A percentile compares a stretch with the other conserved stretches of the same genome.
Evolutionary conservation across 768 basidiomycete genomes (phyloP).

Genomic region (Lactifluus rugatus): DNA sequence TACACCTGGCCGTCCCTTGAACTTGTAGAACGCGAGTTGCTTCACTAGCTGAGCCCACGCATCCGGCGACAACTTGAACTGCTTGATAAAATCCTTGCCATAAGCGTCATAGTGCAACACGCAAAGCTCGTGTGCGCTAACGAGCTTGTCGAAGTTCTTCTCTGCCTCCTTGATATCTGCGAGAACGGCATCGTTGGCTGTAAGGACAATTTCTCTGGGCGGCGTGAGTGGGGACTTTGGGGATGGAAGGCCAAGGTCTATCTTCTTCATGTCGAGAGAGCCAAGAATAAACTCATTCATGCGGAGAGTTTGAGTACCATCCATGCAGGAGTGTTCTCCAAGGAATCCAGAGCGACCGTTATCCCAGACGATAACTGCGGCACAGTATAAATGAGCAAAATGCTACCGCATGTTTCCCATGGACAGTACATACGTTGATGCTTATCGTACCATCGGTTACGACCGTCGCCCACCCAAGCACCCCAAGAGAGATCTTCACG

Average conservation of each 20-base stretch:
- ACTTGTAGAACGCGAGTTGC: slow-evolving; percentile 91
- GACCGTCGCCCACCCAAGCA: slow-evolving; percentile 84
- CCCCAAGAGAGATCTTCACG: slow-evolving; percentile 74
- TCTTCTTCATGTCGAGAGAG: slow-evolving; percentile 58
- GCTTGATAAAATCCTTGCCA: slow-evolving; percentile 82
- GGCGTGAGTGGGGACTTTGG: slow-evolving; percentile 19
- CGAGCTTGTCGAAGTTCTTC: slow-evolving; percentile 62
- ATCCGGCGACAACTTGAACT: slow-evolving; percentile 76
- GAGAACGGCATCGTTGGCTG: slow-evolving; percentile 45
- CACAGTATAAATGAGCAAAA: neutral
- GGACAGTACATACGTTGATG: slow-evolving; percentile 61
- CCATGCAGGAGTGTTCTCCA: slow-evolving; percentile 82
- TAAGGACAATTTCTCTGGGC: slow-evolving; percentile 64
- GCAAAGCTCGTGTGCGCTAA: slow-evolving; percentile 64
- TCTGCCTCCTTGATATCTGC: slow-evolving; percentile 49
- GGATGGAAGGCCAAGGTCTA: slow-evolving; percentile 53
- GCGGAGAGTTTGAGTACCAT: slow-evolving; percentile 91
- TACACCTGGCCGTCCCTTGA: slow-evolving; percentile 62
- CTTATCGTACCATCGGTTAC: slow-evolving; percentile 94
- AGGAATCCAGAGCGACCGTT: slow-evolving; percentile 93
- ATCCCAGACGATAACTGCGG: slow-evolving; percentile 82
- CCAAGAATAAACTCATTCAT: slow-evolving; percentile 91
- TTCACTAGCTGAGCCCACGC: slow-evolving; percentile 94
- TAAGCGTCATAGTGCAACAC: slow-evolving; percentile 38
- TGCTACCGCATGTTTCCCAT: neutral